Percentiles rank a stretch among this genome's conserved stretches.
These are phyloP conservation scores for Friedmanniomyces endolithicus DNA, from an alignment of 495 filamentous ascomycete species.

Conservation along the genomic window DNA sequence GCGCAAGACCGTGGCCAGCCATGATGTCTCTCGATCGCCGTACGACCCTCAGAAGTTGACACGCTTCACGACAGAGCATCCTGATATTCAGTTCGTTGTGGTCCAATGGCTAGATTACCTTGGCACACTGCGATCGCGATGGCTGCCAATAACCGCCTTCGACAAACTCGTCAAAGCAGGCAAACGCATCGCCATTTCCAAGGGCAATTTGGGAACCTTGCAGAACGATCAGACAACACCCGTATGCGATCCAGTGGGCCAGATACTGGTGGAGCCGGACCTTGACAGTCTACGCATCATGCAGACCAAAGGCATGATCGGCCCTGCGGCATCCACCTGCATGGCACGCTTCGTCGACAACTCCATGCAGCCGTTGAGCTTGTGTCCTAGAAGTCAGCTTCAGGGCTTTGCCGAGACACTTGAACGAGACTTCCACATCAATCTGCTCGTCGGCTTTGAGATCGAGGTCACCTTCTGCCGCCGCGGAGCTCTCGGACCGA, in stretches of 20 bases:
- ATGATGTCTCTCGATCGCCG: background rate
- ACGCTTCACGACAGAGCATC: conserved; percentile 14
- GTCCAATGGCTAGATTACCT: conserved; percentile 77
- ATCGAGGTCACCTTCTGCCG: conserved; percentile 66
- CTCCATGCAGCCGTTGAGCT: conserved; percentile 45
- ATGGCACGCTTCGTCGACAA: conserved; percentile 41
- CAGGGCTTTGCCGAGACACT: conserved; percentile 19
- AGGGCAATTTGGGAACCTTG: conserved; percentile 28
- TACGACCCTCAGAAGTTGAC: background rate
- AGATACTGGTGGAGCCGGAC: conserved; percentile 32
- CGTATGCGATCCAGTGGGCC: conserved; percentile 46
- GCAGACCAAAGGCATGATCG: conserved; percentile 19
- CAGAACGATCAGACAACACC: conserved; percentile 29
- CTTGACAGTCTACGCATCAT: conserved; percentile 24
- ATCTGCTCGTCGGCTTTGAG: conserved; percentile 65
- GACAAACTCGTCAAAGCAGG: conserved; percentile 42
- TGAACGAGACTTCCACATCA: conserved; percentile 30
- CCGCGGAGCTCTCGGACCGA: conserved; percentile 13
- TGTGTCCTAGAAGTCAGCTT: conserved; percentile 36
- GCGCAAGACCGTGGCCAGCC: background rate
- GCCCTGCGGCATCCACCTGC: conserved; percentile 14
- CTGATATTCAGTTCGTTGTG: conserved; percentile 44
- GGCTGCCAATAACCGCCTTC: conserved; percentile 58
- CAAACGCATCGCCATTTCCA: conserved; percentile 24
- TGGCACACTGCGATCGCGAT: conserved; percentile 49